phyloP scores from a whole-genome alignment of 805 yeast genomes.

The Wickerhamiella occidentalis region DNA sequence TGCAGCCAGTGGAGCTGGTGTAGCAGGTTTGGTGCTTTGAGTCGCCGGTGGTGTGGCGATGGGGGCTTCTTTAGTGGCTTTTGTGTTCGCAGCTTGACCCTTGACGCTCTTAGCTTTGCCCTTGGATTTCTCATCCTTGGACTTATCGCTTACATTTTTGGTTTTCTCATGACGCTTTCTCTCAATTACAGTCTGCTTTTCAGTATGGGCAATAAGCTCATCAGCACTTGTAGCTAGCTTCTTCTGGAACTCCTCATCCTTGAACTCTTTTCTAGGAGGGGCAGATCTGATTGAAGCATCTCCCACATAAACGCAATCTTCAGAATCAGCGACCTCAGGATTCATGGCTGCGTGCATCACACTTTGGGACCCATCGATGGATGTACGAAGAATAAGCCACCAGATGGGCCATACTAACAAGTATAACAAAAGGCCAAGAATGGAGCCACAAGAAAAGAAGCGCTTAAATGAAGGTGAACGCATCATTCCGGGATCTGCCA shows the following conservation, averaged over 20 bases:
- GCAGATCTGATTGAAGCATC: conserved; percentile 46
- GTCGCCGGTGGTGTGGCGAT: no score
- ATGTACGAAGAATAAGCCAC: conserved; percentile 69
- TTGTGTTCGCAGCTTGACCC: background rate
- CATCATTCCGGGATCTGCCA: conserved; percentile 89
- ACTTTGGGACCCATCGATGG: conserved; percentile 71
- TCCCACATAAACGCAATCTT: conserved; percentile 59
- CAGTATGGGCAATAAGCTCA: conserved; percentile 44
- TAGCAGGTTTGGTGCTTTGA: background rate
- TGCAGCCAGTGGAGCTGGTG: background rate
- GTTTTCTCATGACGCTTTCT: conserved; percentile 33
- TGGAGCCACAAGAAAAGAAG: conserved; percentile 60
- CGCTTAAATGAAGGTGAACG: conserved; percentile 78
- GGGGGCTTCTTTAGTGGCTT: no score
- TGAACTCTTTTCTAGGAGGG: conserved; percentile 51
- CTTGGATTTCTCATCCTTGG: background rate
- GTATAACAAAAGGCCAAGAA: conserved; percentile 47
- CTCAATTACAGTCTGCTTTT: conserved; percentile 58
- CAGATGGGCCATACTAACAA: conserved; percentile 64
- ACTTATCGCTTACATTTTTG: background rate
- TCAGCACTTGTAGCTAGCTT: conserved; percentile 50
- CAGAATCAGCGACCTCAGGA: conserved; percentile 51
- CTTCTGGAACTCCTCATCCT: conserved; percentile 49
- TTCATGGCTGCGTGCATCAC: conserved; percentile 52
- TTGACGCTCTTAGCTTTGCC: background rate